These are phyloP conservation scores for Mycogone perniciosa DNA, from an alignment of 2,329 filamentous ascomycete species.

Conservation along the genomic window DNA sequence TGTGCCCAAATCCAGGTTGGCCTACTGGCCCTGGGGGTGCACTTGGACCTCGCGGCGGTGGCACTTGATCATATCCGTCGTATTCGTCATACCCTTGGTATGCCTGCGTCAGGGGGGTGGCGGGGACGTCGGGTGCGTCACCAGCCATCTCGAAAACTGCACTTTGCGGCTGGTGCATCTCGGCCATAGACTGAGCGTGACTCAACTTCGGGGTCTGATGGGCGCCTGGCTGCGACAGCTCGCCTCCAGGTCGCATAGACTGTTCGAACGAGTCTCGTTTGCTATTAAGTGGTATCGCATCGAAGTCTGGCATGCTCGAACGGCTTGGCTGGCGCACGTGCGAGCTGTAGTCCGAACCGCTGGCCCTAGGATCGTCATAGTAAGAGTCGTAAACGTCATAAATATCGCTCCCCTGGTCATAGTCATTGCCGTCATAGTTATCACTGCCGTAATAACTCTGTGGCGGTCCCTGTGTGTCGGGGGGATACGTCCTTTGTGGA, in stretches of 20 bases:
- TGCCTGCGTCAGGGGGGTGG: conserved; percentile 30
- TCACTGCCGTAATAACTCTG: conserved; percentile 15
- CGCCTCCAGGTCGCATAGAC: conserved; percentile 34
- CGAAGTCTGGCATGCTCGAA: conserved; percentile 36
- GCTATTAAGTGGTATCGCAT: conserved; percentile 30
- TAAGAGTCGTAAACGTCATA: conserved; percentile 52
- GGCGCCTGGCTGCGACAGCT: conserved; percentile 42
- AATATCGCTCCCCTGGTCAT: conserved; percentile 32
- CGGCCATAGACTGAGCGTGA: conserved; percentile 61
- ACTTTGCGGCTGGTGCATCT: conserved; percentile 56
- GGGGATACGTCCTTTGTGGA: conserved; percentile 47
- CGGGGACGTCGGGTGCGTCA: conserved; percentile 53
- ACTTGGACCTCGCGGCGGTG: conserved; percentile 25
- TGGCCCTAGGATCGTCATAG: conserved; percentile 36
- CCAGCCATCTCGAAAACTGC: conserved; percentile 69
- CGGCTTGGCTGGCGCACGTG: conserved; percentile 16
- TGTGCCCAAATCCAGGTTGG: conserved; percentile 10
- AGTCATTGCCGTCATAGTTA: conserved; percentile 26
- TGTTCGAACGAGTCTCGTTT: conserved; percentile 42
- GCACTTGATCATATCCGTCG: conserved; percentile 22
- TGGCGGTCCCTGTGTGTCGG: conserved; percentile 6
- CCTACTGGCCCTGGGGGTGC: conserved; percentile 23
- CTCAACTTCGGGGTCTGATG: conserved; percentile 48
- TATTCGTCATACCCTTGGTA: conserved; percentile 18
- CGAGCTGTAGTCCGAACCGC: conserved; percentile 19